phyloP scores from a whole-genome alignment of 257 asterid genomes.

The Solanum ossicruentum region DNA sequence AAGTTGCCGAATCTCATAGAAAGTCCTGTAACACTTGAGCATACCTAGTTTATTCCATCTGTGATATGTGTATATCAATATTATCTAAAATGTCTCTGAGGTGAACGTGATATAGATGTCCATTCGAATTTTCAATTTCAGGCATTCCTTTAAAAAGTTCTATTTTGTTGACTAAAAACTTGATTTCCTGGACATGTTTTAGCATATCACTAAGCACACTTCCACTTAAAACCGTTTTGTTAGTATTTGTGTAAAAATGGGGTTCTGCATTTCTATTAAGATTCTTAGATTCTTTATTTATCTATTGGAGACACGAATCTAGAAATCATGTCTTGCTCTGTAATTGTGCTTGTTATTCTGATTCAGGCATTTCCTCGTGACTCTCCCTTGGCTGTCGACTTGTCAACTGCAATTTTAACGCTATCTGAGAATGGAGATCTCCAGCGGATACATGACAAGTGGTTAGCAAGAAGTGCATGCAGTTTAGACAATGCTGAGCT shows the following conservation, averaged over 20 bases:
- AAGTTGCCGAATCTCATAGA: not conserved
- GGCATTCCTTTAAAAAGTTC: not conserved
- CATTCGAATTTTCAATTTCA: not conserved
- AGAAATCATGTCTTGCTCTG: not conserved
- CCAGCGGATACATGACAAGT: slow-evolving; percentile 88
- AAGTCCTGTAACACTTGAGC: not conserved
- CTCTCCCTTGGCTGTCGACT: slow-evolving; percentile 48
- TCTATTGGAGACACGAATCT: not conserved
- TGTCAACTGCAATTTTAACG: slow-evolving; percentile 46
- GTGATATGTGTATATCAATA: not conserved
- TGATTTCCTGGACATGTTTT: not conserved
- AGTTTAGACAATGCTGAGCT: slow-evolving; percentile 13
- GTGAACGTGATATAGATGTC: not conserved
- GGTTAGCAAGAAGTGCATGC: slow-evolving; percentile 42
- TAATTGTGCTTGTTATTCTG: not conserved
- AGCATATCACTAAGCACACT: not conserved
- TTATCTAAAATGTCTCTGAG: not conserved
- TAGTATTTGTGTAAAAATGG: not conserved
- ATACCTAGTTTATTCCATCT: not conserved
- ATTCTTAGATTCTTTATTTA: not conserved
- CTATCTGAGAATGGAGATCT: slow-evolving; percentile 95
- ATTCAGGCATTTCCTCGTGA: slow-evolving; percentile 51
- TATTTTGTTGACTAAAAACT: not conserved
- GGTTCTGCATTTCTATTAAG: not conserved
- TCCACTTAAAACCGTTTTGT: not conserved